Base-by-base conservation (phyloP, 805 yeast genomes). In the Yarrowia porcina region DNA sequence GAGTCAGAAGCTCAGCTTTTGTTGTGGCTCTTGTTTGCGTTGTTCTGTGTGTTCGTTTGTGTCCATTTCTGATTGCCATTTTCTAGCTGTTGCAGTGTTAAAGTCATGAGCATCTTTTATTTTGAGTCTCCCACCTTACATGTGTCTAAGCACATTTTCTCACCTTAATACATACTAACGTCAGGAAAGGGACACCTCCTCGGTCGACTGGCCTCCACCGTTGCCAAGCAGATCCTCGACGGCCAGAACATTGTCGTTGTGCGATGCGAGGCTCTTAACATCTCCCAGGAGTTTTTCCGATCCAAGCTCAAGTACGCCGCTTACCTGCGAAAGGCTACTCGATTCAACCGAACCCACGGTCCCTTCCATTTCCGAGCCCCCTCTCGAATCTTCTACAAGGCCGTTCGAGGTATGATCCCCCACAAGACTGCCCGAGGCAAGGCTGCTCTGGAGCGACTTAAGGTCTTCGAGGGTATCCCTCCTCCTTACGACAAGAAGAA, bases 281-380 rank as follows among this genome's bases (percentile, higher is more conserved):
- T 94, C 80, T 90, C 97, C 76, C 99, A 99, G 81, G 98, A 94
- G 84, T 92, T 94, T 81, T 94, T 94, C 97, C 92, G 99, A 86
- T 90, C 93, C 88, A 94, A 94, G 85, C 88, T 93, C 82, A 94
- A 94, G 89, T 94, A 91, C 94, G 97, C 92, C 83, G 99, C 96
- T 80, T 94, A 92, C 91, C 88, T 94, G 82, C 92, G 99, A 88
- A 94, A 94, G 88, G 89, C 96, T 76, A 92, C 99, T 79, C 89
- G 96, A 84, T 94, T 81, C 92, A 94, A 94, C 96, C 91, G 91
- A 85, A 88, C 85, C 77, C 88, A 91, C 81, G 99, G 99, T 85
- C 98, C 98, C 77, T 94, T 93, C 97, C 99, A 94, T 82, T 94
- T 94, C 97, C 94, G 98, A 84, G 99, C 99, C 69, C 99, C 99